Conservation (phyloP, 139 green algal genomes). For the Haematococcus sp. region DNA sequence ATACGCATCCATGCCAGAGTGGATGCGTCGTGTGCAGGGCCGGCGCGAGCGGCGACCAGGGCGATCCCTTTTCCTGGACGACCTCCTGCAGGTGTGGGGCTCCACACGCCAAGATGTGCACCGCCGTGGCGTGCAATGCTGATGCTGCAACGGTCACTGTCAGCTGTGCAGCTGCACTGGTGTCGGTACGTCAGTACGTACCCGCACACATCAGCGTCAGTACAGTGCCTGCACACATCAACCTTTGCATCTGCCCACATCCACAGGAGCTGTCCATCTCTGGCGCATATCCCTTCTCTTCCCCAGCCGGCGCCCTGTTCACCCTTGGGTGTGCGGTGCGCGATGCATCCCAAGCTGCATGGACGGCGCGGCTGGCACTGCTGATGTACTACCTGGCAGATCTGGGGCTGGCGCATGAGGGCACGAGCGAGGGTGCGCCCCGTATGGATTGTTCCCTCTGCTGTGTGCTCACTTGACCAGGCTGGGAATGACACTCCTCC, state of each 20-base stretch:
- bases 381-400: slow-evolving; percentile 51
- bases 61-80: slow-evolving; percentile 39
- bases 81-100: slow-evolving; percentile 23
- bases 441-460: too few relatives aligned
- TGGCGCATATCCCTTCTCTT: slow-evolving; percentile 16
- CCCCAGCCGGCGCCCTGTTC: slow-evolving; percentile 5
- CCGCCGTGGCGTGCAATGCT: too few relatives aligned
- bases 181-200: too few relatives aligned
- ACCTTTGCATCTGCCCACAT: too few relatives aligned
- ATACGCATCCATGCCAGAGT: slow-evolving; percentile 47
- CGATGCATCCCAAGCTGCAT: slow-evolving; percentile 5
- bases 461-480: too few relatives aligned
- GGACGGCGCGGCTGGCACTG: slow-evolving; percentile 40
- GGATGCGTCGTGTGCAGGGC: slow-evolving; percentile 33
- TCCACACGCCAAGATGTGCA: too few relatives aligned
- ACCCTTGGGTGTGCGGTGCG: slow-evolving; percentile 34
- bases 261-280: slow-evolving; percentile 13
- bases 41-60: slow-evolving; percentile 3
- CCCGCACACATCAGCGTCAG: too few relatives aligned
- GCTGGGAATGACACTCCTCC: too few relatives aligned
- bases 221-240: too few relatives aligned
- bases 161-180: too few relatives aligned
- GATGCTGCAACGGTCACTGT: too few relatives aligned
- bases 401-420: slow-evolving; percentile 16
- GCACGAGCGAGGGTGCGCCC: too few relatives aligned